phyloP scores from a whole-genome alignment of 345 rosid species.

The Salix brachista region DNA sequence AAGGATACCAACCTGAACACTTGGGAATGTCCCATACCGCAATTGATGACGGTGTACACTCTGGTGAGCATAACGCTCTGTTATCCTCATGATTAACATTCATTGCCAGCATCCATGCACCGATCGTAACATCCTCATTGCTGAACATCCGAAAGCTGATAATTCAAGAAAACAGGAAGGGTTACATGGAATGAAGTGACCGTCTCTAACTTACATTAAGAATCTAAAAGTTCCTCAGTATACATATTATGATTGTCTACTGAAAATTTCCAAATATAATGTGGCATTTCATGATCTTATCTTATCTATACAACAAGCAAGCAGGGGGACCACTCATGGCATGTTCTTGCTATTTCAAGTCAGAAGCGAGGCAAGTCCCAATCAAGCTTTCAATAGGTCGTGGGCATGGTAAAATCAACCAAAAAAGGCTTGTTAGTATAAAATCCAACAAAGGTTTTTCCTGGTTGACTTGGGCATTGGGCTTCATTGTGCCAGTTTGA shows the following conservation, averaged over 20 bases:
- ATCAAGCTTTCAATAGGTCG: neutral
- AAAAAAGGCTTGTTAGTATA: neutral
- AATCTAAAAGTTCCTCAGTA: neutral
- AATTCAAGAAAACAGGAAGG: constrained; percentile 11
- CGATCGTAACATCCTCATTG: constrained; percentile 92
- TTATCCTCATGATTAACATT: constrained; percentile 84
- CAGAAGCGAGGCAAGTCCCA: neutral
- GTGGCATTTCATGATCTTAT: neutral
- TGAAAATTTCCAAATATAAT: neutral
- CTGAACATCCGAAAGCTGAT: constrained; percentile 94
- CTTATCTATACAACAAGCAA: neutral
- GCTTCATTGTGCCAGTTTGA: neutral
- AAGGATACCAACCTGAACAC: constrained; percentile 72
- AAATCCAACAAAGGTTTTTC: neutral
- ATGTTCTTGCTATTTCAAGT: neutral
- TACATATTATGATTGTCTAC: neutral
- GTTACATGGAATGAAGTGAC: neutral
- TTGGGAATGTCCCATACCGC: constrained; percentile 94
- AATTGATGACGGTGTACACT: constrained; percentile 61
- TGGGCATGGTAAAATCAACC: neutral
- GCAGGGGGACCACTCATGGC: neutral
- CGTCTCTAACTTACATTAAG: neutral
- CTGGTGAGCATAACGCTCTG: constrained; percentile 58
- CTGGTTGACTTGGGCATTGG: neutral
- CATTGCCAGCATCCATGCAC: constrained; percentile 99